Conservation (phyloP, 306 rosid genomes). For the Dalbergia cultrata region DNA sequence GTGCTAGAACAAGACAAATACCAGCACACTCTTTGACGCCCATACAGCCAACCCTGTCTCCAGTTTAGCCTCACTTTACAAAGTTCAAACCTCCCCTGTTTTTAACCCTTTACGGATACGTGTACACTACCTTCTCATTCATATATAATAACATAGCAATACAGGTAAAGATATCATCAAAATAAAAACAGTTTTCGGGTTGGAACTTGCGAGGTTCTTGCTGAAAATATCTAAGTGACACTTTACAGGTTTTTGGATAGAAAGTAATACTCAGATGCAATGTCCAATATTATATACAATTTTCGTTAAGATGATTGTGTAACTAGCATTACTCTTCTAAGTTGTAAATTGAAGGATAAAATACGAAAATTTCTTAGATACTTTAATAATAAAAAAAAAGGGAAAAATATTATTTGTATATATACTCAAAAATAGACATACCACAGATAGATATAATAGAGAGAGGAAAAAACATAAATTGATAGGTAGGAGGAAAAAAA, state of each 20-base stretch:
- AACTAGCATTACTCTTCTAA: not conserved
- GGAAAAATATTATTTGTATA: too few relatives aligned
- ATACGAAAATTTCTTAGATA: too few relatives aligned
- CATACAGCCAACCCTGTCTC: slow-evolving; percentile 4
- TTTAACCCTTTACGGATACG: slow-evolving; percentile 33
- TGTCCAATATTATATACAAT: not conserved
- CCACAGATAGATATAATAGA: too few relatives aligned
- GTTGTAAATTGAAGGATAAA: too few relatives aligned
- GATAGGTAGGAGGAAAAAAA: too few relatives aligned
- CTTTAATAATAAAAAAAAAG: too few relatives aligned
- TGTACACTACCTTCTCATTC: slow-evolving; percentile 52
- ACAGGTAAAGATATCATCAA: slow-evolving; percentile 36
- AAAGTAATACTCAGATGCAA: not conserved
- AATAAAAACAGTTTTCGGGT: not conserved
- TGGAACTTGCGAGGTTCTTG: not conserved
- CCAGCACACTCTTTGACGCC: slow-evolving; percentile 15
- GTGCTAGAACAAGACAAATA: slow-evolving; percentile 53
- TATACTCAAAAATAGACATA: too few relatives aligned
- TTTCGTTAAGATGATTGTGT: not conserved
- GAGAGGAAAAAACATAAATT: too few relatives aligned
- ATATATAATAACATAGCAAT: not conserved
- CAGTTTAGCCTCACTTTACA: slow-evolving; percentile 19
- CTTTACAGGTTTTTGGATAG: not conserved
- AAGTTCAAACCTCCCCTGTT: not conserved
- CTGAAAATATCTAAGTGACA: not conserved